Base-by-base conservation (phyloP, 179 eudicot species). In the Silene noctiflora region DNA sequence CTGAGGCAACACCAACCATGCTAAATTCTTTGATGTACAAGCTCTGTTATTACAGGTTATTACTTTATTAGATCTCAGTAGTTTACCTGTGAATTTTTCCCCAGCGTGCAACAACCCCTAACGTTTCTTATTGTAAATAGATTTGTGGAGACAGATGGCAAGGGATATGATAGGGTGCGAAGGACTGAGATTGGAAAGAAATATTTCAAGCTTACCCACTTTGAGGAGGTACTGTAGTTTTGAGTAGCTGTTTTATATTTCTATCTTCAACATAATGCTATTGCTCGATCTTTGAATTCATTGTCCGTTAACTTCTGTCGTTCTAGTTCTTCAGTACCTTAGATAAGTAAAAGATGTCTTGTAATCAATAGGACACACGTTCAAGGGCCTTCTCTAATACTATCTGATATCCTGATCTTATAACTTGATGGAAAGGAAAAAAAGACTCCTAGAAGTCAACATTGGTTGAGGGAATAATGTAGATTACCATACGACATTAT, bases 171-270 rank as follows among this genome's bases (percentile, higher is more conserved):
- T 83, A 82, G 96, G 86, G 99, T 94, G 67, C 84, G 99, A 75
- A 82, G 89, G 75, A 91, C 96, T 70, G 99, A 96, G 84, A 96
- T 96, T 20, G 99, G 99, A 83, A 96, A 93, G 87, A 96, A 96
- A 75, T 79, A 93, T 77, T 87, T 96, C 72, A 93, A 91, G 85
- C 90, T 96, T 51, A 83, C 96, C 62, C 86, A 96, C 84, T 91
- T 96, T 79, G 98, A 93, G 76, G 99, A 93, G 92, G 98, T 92
- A 78, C 78, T 84, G 72, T 69, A 31, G 42, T 58, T 61, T 66
- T 62, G 58, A 27, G 7, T 69, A 51, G 25, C 10, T 19, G 46
- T 33, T 31, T n/a, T 24, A 10, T 62, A 13, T 56, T 17, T 17
- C 14, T 35, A 3, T 35, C 48, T 31, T 14, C 31, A 12, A 8